Base-by-base conservation (phyloP, 2,329 filamentous ascomycete species). In the Hypoxylon rubiginosum region DNA sequence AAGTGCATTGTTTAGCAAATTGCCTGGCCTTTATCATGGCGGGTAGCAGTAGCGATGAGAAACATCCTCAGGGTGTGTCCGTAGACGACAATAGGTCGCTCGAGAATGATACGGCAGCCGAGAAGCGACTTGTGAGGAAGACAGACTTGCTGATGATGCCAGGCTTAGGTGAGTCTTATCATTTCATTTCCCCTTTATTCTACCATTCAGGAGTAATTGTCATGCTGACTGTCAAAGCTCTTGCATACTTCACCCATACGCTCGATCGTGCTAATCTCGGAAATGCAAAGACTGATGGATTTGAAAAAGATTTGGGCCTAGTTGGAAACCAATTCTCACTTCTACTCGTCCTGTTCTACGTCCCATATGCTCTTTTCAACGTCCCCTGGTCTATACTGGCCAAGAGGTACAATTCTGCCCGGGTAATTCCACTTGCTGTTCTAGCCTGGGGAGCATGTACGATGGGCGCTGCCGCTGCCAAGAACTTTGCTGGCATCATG, bases 241-340 rank as follows among this genome's bases (percentile, higher is more conserved):
- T 48, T 26, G 45, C 45, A 26, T 48, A 48, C 13, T 48, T 48
- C 21, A 48, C 45, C 13, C 21, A 48, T 8, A 48, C 45, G 15
- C 45, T 48, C 13, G 45, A 48, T 17, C 45, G 45, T 10, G 45
- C 11, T 9, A 48, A 48, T n/a, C 45, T 48, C 62, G 81, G 81
- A 26, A 84, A 84, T 55, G 82, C 84, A 0, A 83, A 86, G 64
- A 86, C 84, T 0, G 82, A 85, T 58, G 82, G 82, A 4, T 49
- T 72, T 4, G 67, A 64, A n/a, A 62, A 64, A 3, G 83, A 85
- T 51, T 75, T 79, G 52, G 76, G 67, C 59, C 84, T 81, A 62
- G 79, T 71, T 0, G 81, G 80, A 10, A 77, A 83, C 43, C 72
- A 81, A 45, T 83, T 82, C 62, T 82, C 79, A 0, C 70, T 83